Evolutionary conservation across 2,329 filamentous ascomycete genomes (phyloP), one percentile per base, ranked within the genome.

Genomic region (Pezicula radicicola): DNA sequence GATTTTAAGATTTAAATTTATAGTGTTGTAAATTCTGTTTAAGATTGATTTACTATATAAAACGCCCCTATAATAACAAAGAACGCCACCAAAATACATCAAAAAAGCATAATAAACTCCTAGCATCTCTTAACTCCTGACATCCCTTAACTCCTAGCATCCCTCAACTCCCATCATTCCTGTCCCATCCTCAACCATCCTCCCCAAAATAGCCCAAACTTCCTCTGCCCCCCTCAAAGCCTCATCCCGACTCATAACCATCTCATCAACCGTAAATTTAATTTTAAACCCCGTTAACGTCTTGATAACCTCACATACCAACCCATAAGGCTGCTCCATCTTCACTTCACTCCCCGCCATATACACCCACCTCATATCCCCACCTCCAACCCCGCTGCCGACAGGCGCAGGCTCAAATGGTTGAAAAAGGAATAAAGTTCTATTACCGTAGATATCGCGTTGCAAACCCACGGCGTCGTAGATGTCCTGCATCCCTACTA

Each of bases 281-380:
- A 39, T 8, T 18, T 39, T 39, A 12, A n/a, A 39, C 15, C 36
- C 36, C 78, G 78, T 0, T 70, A 81, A 6, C 78, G 75, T 63
- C 61, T 74, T 39, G 36, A 39, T 18, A 39, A 39, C 6, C 10
- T 39, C 36, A 18, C 36, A 39, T 15, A 39, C 36, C 36, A 39
- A 18, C 6, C 2, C 36, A 18, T 39, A 39, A 39, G 36, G 36
- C 18, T 39, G 36, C 15, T 39, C 18, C 36, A 39, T 39, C 36
- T 39, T 39, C 15, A 39, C 36, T 39, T 39, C 2, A 6, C 15
- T 6, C 15, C 36, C 36, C 15, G 36, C 6, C 36, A 39, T 39
- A 18, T 39, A 39, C 6, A 39, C 36, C 36, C 36, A 39, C 10
- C 36, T 39, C 36, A 39, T 39, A 18, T 39, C 36, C 18, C 18